These are phyloP conservation scores for Penicillium sclerotigenum DNA, from an alignment of 2,329 filamentous ascomycete genomes.

Conservation along the genomic window DNA sequence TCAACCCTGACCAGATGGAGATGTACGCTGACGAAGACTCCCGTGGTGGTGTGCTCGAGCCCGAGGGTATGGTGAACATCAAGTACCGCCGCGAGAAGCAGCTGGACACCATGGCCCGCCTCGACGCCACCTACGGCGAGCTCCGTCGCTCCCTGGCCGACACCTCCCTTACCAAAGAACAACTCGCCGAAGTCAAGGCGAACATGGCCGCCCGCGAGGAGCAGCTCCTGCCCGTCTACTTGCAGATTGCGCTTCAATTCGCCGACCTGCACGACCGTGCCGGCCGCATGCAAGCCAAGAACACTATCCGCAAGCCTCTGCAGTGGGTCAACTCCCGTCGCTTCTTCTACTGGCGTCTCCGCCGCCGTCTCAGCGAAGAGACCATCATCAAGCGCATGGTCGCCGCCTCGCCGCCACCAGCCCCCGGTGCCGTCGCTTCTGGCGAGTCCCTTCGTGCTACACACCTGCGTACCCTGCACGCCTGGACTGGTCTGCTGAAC, in stretches of 20 bases:
- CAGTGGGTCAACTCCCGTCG: constrained; percentile 85
- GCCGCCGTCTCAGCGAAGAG: constrained; percentile 94
- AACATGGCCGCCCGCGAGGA: constrained; percentile 85
- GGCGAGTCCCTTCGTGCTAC: constrained; percentile 57
- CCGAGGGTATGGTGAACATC: constrained; percentile 97
- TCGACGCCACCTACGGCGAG: constrained; percentile 77
- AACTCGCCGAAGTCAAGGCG: constrained; percentile 74
- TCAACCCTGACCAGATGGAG: constrained; percentile 95
- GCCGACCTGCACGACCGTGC: constrained; percentile 96
- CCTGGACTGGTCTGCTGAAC: constrained; percentile 70
- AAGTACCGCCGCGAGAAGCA: constrained; percentile 98
- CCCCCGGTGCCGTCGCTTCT: constrained; percentile 35
- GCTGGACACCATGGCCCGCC: constrained; percentile 92
- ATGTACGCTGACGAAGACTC: constrained; percentile 98
- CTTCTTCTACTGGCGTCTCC: constrained; percentile 99
- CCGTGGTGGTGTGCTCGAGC: constrained; percentile 94
- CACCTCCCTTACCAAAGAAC: constrained; percentile 66
- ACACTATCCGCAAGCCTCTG: constrained; percentile 78
- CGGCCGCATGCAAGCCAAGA: constrained; percentile 97
- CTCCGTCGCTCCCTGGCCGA: constrained; percentile 76
- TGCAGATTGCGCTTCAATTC: constrained; percentile 93
- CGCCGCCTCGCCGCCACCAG: constrained; percentile 41
- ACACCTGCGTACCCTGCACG: constrained; percentile 72
- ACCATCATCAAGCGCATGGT: constrained; percentile 89
- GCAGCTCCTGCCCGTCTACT: constrained; percentile 85